Evolutionary conservation across 2,329 filamentous ascomycete genomes (phyloP).

Genomic region (Esteya vermicola): DNA sequence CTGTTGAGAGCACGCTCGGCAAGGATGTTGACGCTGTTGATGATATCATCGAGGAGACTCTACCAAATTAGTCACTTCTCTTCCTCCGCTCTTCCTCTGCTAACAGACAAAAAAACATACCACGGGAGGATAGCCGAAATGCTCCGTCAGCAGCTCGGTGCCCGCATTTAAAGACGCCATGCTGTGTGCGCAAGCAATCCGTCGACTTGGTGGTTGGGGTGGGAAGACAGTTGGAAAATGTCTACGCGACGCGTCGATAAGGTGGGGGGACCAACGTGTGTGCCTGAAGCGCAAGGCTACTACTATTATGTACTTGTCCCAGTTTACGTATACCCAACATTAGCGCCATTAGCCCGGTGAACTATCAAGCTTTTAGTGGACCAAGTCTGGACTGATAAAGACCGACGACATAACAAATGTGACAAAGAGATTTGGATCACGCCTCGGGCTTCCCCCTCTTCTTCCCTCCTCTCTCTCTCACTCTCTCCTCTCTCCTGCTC

Average conservation of each 20-base stretch:
- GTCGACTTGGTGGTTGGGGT: background rate
- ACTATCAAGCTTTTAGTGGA: too few species aligned
- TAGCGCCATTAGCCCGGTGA: too few species aligned
- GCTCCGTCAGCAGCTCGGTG: conserved; percentile 73
- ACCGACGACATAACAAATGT: too few species aligned
- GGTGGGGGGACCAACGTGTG: background rate
- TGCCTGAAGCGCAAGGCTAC: conserved; percentile 5
- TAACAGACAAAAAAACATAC: conserved; percentile 36
- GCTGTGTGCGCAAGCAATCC: background rate
- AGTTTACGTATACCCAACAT: too few species aligned
- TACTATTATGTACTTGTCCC: too few species aligned
- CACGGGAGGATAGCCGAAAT: conserved; percentile 86
- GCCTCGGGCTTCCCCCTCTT: background rate
- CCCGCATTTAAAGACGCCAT: conserved; percentile 25
- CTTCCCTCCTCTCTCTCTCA: background rate
- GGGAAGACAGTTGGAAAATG: background rate
- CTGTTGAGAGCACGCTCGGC: conserved; percentile 81
- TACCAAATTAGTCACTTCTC: conserved; percentile 20
- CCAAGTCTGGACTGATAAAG: too few species aligned
- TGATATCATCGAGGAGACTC: conserved; percentile 94
- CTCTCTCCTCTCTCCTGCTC: too few species aligned
- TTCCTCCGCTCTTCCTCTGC: background rate
- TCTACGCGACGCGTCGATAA: conserved; percentile 3
- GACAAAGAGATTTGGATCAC: background rate
- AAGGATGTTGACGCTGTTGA: conserved; percentile 90